Evolutionary conservation across 306 rosid genomes (phyloP), one percentile per base, ranked within the genome.

Genomic region (Alnus glutinosa): DNA sequence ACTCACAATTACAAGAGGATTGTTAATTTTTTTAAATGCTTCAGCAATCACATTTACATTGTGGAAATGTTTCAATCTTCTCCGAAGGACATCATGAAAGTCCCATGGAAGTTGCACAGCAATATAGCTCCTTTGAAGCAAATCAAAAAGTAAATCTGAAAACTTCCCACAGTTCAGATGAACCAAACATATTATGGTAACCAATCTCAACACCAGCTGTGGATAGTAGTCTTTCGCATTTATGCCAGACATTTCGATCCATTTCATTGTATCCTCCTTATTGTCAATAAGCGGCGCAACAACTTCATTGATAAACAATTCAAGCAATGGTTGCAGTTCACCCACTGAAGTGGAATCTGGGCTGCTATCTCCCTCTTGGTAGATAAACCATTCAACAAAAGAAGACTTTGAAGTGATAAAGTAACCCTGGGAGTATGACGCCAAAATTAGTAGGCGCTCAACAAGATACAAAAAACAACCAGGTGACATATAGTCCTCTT

Each of bases 401-500:
- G 85, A 84, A 54, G 94, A 83, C 76, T 85, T 86, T 32, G 94
- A 80, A 23, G 92, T 83, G 80, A 88, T 63, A 42, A 87, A 78
- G 71, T 62, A 71, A n/a, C 91, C 90, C 2, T 36, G 77, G 55
- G 48, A n/a, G 74, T 71, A 67, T 10, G 82, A 82, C 49, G 85
- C 80, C 62, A 75, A 77, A 4, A 88, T 74, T 62, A 93, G 55
- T 71, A 93, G 85, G 70, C 89, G 93, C 75, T 93, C 98, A 15
- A 89, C 73, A 34, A 91, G 94, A 79, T 91, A 88, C 70, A 93
- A 62, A 76, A 91, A 91, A 85, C 90, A 89, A 67, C 74, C 70
- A 1, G 98, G 97, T 55, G 93, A 75, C 13, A 93, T 82, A 71
- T 86, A 88, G 74, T 91, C 94, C 3, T 6, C 0, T 32, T 49